Evolutionary conservation across 208 protist species (phyloP).

Genomic region (Tetramitus jugosus): DNA sequence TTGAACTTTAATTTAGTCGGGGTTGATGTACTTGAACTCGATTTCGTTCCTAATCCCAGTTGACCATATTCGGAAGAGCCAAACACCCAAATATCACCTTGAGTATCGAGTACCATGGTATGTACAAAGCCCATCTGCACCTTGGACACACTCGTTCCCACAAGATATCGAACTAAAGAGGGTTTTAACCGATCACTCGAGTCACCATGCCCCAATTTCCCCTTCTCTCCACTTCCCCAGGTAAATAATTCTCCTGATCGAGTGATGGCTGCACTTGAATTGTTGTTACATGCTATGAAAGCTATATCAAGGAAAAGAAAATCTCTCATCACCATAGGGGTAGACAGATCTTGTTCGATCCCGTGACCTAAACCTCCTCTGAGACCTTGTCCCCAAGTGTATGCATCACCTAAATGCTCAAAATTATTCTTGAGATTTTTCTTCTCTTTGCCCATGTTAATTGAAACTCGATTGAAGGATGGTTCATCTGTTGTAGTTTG

Average conservation of each 20-base stretch:
- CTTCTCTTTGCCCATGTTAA: background rate
- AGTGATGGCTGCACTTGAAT: background rate
- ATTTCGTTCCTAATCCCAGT: background rate
- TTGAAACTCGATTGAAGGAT: too few species aligned
- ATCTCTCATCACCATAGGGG: constrained; percentile 1
- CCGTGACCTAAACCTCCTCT: background rate
- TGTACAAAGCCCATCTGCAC: background rate
- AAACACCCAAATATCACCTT: background rate
- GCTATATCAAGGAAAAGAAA: constrained; percentile 9
- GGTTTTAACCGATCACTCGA: background rate
- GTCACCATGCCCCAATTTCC: constrained; percentile 22
- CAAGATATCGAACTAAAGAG: background rate
- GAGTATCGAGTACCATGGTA: background rate
- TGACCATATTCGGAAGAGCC: background rate
- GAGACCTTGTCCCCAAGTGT: constrained; percentile 2
- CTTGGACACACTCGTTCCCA: background rate
- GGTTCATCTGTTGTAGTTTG: too few species aligned
- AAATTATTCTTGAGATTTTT: constrained; percentile 18
- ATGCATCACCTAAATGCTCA: background rate
- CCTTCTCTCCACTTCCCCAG: constrained; percentile 5
- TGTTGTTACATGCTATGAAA: background rate
- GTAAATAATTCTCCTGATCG: constrained; percentile 20
- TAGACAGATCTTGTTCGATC: background rate
- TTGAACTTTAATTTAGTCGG: background rate
- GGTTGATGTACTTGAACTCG: too few species aligned